Base-by-base conservation (phyloP, 805 yeast species). In the Saccharomycopsis microspora region DNA sequence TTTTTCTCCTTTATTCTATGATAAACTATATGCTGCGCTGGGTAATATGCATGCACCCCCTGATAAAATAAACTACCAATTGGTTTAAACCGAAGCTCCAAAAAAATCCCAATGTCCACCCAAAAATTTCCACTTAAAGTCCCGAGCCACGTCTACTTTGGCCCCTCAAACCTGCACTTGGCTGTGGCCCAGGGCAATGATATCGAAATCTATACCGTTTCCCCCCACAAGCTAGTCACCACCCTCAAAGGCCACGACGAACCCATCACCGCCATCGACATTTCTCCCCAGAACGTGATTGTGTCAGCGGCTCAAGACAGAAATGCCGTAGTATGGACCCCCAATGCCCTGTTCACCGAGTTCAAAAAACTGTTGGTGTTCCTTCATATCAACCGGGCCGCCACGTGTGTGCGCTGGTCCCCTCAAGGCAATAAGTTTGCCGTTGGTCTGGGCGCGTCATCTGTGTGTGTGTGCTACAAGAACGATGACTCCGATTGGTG, bases 401-500 rank as follows among this genome's bases (percentile, higher is more conserved):
- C 98, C 5, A 93, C 97, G 2, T 76, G 77, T 56, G 96, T 88
- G 45, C 76, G 79, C 57, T 93, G 99, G 99, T 84, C 96, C 6
- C 97, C 97, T 27, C 78, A 76, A 56, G 97, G 96, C n/a, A 69
- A 68, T 60, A 93, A 93, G 69, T 93, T 93, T 66, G 98, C 98
- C 1, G 97, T 90, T 43, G 98, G 97, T 0, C 85, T 96, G 3
- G 87, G 96, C 42, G 97, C 96, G 41, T 72, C 97, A 51, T 83
- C 85, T 54, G 82, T 93, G 64, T 96, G 97, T 6, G 85, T 93
- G 44, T 93, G 98, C 69, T 93, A 89, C 68, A 93, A 84, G 63
- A 98, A 93, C 67, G 84, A 74, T 53, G 96, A 88, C 58, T 93
- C 90, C 64, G 96, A 93, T 63, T 93, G 99, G 99, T 93, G 99